Conservation (phyloP, 139 green algal species). For the Haematococcus lacustris region DNA sequence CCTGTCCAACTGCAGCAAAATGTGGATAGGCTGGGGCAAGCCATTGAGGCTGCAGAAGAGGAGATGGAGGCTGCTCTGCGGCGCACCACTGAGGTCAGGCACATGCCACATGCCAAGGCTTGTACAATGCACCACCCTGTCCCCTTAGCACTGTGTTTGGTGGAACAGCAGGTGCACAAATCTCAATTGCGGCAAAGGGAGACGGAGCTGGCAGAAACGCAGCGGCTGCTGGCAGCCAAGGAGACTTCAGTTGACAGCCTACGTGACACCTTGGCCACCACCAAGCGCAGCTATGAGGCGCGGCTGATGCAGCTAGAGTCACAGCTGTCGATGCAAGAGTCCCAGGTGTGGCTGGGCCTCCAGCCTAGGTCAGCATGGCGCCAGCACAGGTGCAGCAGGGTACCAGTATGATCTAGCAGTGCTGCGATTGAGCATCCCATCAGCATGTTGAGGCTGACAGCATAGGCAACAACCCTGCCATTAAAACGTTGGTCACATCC, state of each 20-base stretch:
- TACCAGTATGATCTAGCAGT: not conserved
- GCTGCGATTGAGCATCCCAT: not conserved
- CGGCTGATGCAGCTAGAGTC: constrained; percentile 29
- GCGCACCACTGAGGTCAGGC: constrained; percentile 35
- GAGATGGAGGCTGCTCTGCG: constrained; percentile 54
- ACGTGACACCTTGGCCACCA: constrained; percentile 34
- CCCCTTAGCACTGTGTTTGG: too few relatives aligned
- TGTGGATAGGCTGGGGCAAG: constrained; percentile 48
- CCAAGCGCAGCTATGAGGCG: constrained; percentile 45
- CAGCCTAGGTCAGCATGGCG: not conserved
- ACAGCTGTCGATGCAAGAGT: constrained; percentile 20
- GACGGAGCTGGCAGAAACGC: constrained; percentile 36
- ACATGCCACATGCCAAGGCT: too few relatives aligned
- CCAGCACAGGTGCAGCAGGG: not conserved
- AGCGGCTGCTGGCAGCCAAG: constrained; percentile 27
- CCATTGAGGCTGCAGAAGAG: constrained; percentile 58
- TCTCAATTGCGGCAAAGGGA: constrained; percentile 39
- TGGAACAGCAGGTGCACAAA: too few relatives aligned
- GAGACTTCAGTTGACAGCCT: constrained; percentile 40
- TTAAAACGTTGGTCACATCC: too few relatives aligned
- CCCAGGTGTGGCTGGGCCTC: constrained; percentile 28
- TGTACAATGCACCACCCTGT: too few relatives aligned
- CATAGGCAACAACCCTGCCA: too few relatives aligned
- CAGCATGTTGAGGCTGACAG: too few relatives aligned
- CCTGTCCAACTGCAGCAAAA: too few relatives aligned